Conservation (phyloP, 2,329 filamentous ascomycete genomes). For the Fusarium newnesense region DNA sequence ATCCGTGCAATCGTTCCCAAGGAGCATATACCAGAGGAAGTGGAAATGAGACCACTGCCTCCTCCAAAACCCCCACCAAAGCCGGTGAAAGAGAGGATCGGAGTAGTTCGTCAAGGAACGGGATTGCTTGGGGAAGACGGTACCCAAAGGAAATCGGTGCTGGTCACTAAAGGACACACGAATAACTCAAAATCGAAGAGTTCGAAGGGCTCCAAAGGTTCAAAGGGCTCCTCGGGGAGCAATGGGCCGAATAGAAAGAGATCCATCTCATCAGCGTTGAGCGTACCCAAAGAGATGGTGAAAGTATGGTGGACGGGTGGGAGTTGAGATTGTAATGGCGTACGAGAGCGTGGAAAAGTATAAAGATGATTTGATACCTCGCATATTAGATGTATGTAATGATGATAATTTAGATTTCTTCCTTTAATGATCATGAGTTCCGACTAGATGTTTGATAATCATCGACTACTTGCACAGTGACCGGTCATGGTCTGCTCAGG, state of each 20-base stretch:
- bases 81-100: slow-evolving; percentile 24
- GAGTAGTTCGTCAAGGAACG: slow-evolving; percentile 36
- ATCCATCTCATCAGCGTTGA: slow-evolving; percentile 30
- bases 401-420: slow-evolving; percentile 18
- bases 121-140: slow-evolving; percentile 25
- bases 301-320: slow-evolving; percentile 43
- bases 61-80: slow-evolving; percentile 23
- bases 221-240: slow-evolving; percentile 1
- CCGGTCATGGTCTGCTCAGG: background rate
- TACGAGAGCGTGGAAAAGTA: slow-evolving; percentile 26
- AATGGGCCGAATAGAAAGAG: slow-evolving; percentile 30
- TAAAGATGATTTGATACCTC: slow-evolving; percentile 15
- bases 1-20: slow-evolving; percentile 29
- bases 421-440: background rate
- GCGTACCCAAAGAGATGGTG: slow-evolving; percentile 38
- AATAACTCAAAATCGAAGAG: slow-evolving; percentile 15
- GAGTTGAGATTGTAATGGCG: background rate
- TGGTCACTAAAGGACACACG: slow-evolving; percentile 26
- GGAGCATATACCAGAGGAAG: slow-evolving; percentile 33
- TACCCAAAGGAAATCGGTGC: slow-evolving; percentile 34
- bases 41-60: slow-evolving; percentile 40
- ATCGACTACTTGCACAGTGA: background rate
- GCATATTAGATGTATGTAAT: slow-evolving; percentile 23
- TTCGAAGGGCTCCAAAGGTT: background rate
- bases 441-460: background rate